Conservation (phyloP, 345 rosid genomes). For the Carallia pectinifolia region DNA sequence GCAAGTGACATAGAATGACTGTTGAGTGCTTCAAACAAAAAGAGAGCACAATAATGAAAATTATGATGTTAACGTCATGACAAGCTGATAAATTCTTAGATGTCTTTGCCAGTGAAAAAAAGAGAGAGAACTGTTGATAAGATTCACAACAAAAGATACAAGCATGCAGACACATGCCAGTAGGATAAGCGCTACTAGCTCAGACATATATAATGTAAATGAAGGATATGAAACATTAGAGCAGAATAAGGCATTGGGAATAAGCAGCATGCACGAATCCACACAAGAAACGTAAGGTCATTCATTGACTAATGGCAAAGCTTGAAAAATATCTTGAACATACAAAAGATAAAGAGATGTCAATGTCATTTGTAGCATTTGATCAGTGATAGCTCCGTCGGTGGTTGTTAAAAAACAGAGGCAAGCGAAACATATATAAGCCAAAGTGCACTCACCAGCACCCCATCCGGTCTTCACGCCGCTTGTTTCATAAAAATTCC, state of each 20-base stretch:
- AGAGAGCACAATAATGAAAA: no score
- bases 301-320: neutral
- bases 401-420: neutral
- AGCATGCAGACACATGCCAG: no score
- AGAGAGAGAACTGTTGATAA: no score
- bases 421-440: neutral
- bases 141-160: no score
- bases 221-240: neutral
- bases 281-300: neutral
- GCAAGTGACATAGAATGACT: no score
- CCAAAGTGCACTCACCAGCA: conserved; percentile 49
- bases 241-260: neutral
- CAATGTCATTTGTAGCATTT: neutral
- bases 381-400: neutral
- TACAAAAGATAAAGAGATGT: neutral
- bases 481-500: conserved; percentile 77
- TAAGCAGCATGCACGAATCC: neutral
- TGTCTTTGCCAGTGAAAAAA: no score
- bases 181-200: no score
- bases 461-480: conserved; percentile 91
- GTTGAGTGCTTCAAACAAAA: no score
- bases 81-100: no score
- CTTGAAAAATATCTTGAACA: neutral
- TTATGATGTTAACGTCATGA: no score
- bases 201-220: no score